Conservation (phyloP, 352 stramenopile species). For the Phytophthora podocarpi region DNA sequence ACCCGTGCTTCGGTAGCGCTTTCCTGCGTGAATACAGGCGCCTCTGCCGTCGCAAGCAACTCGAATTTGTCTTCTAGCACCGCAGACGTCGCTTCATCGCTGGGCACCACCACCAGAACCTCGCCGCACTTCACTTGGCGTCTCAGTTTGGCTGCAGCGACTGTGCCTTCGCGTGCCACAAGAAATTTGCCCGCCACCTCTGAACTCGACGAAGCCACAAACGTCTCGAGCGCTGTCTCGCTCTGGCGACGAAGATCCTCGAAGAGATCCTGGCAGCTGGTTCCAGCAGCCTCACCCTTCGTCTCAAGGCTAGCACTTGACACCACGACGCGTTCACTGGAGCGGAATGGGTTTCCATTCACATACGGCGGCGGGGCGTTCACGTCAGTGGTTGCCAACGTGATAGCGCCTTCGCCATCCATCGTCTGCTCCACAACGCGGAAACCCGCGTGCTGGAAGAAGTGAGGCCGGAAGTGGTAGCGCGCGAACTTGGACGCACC, state of each 20-base stretch:
- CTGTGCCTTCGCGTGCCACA: constrained; percentile 46
- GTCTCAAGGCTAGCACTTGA: not conserved
- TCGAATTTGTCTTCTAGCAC: constrained; percentile 48
- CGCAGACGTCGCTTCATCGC: constrained; percentile 34
- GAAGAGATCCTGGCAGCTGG: constrained; percentile 48
- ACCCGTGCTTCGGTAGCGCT: constrained; percentile 60
- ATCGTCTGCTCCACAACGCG: constrained; percentile 89
- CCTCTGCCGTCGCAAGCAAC: constrained; percentile 44
- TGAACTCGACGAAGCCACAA: constrained; percentile 47
- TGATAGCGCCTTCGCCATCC: constrained; percentile 63
- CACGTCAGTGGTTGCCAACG: constrained; percentile 70
- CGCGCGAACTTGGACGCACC: constrained; percentile 94
- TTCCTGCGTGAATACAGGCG: constrained; percentile 59
- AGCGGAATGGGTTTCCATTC: constrained; percentile 66
- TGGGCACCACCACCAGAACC: constrained; percentile 61
- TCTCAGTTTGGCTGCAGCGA: constrained; percentile 51
- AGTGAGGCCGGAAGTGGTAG: constrained; percentile 97
- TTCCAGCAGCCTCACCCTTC: not conserved
- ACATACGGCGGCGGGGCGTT: constrained; percentile 72
- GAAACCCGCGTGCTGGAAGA: constrained; percentile 97
- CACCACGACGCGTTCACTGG: constrained; percentile 50
- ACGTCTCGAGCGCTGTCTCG: constrained; percentile 63
- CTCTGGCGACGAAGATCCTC: constrained; percentile 62
- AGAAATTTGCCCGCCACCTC: constrained; percentile 23
- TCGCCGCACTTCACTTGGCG: constrained; percentile 58